Evolutionary conservation across 1,139 yeast genomes (phyloP).

Genomic region (Magnusiomyces paraingens): DNA sequence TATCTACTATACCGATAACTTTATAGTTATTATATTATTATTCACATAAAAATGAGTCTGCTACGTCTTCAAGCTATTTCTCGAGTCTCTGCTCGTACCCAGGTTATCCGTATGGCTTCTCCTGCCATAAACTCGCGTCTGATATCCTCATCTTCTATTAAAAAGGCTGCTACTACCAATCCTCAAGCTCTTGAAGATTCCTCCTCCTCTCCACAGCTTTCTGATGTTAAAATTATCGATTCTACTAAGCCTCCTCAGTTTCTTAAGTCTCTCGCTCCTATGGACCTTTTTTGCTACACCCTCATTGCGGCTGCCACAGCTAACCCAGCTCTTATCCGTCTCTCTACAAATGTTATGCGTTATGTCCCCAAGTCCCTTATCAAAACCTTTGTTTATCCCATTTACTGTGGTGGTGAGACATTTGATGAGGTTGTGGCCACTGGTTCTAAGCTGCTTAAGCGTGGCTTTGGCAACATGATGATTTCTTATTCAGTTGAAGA

Average conservation of each 20-base stretch:
- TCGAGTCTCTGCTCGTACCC: no score
- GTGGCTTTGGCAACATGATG: constrained; percentile 93
- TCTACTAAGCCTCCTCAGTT: constrained; percentile 20
- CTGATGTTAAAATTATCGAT: constrained; percentile 6
- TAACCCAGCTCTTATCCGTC: constrained; percentile 28
- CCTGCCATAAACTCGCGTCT: not conserved
- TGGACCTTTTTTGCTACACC: constrained; percentile 24
- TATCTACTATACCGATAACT: no score
- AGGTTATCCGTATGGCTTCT: no score
- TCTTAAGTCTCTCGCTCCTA: constrained; percentile 19
- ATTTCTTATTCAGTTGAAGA: constrained; percentile 89
- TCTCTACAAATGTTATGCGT: constrained; percentile 32
- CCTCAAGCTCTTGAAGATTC: not conserved
- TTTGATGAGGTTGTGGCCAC: constrained; percentile 62
- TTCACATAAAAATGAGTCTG: no score
- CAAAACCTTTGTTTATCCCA: constrained; percentile 66
- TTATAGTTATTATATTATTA: no score
- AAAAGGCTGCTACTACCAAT: not conserved
- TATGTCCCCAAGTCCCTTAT: constrained; percentile 61
- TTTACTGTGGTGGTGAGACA: constrained; percentile 89
- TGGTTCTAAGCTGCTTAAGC: constrained; percentile 55
- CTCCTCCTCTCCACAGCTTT: not conserved
- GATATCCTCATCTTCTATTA: constrained; percentile 1
- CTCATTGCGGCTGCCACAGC: constrained; percentile 33
- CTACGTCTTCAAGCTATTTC: no score